Evolutionary conservation across 2,329 filamentous ascomycete genomes (phyloP).

Genomic region (Alternaria ethzedia): DNA sequence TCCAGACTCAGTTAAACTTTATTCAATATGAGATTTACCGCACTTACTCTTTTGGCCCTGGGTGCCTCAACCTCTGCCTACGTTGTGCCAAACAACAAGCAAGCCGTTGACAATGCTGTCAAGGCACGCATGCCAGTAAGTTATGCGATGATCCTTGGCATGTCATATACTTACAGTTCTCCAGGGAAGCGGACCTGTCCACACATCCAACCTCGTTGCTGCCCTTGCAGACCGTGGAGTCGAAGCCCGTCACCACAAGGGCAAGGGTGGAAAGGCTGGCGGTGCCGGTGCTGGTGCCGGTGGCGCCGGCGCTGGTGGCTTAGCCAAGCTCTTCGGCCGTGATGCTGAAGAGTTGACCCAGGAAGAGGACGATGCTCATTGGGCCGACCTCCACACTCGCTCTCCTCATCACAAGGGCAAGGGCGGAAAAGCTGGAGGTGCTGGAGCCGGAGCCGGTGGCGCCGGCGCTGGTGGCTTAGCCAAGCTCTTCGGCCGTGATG

Average conservation of each 20-base stretch:
- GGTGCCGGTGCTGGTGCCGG: not conserved
- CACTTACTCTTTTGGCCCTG: conserved; percentile 39
- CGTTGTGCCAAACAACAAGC: conserved; percentile 37
- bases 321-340: not conserved
- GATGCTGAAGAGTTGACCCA: not conserved
- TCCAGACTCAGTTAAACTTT: conserved; percentile 15
- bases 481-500: not conserved
- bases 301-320: not conserved
- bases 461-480: not conserved
- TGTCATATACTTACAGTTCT: conserved; percentile 10
- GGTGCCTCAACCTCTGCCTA: conserved; percentile 41
- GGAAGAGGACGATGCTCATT: not conserved
- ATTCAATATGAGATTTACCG: conserved; percentile 41
- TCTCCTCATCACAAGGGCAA: conserved; percentile 13
- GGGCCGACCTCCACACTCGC: not conserved
- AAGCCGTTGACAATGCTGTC: conserved; percentile 26
- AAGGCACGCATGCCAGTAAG: conserved; percentile 38
- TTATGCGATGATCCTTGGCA: not conserved
- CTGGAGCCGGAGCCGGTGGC: not conserved
- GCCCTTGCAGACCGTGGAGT: conserved; percentile 25
- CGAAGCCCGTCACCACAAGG: conserved; percentile 24
- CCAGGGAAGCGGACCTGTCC: conserved; percentile 34
- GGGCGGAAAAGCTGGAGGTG: not conserved
- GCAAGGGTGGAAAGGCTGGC: conserved; percentile 16
- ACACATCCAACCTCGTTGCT: conserved; percentile 27